Evolutionary conservation across 495 filamentous ascomycete species (phyloP).

Genomic region (Saxophila tyrrhenica): DNA sequence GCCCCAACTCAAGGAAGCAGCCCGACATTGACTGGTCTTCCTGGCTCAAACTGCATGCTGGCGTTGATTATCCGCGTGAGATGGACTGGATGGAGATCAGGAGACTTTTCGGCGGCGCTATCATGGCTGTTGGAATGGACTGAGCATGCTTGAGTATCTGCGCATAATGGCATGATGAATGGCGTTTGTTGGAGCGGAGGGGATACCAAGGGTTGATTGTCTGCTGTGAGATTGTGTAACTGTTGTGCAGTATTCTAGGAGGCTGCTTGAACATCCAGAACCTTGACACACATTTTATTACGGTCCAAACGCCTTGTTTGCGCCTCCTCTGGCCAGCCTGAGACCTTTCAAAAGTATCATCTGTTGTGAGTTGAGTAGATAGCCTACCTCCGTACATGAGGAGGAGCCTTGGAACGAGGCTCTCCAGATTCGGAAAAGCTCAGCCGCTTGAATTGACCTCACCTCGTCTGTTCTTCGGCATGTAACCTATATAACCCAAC

Average conservation of each 20-base stretch:
- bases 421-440: too few species aligned
- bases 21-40: background rate
- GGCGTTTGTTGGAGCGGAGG: background rate
- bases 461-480: background rate
- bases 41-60: constrained; percentile 6
- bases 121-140: constrained; percentile 11
- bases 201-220: background rate
- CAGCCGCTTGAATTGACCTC: too few species aligned
- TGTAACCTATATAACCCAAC: background rate
- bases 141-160: background rate
- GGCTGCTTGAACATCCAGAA: too few species aligned
- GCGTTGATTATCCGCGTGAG: constrained; percentile 16
- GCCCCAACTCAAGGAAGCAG: background rate
- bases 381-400: too few species aligned
- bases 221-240: background rate
- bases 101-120: constrained; percentile 15
- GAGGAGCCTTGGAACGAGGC: too few species aligned
- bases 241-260: too few species aligned
- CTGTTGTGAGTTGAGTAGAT: too few species aligned
- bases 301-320: too few species aligned
- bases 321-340: too few species aligned
- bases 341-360: too few species aligned
- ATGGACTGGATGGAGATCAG: constrained; percentile 18
- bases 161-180: background rate
- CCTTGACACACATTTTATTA: too few species aligned